Conservation (phyloP, 2,329 filamentous ascomycete species). For the Cercospora berteroae region DNA sequence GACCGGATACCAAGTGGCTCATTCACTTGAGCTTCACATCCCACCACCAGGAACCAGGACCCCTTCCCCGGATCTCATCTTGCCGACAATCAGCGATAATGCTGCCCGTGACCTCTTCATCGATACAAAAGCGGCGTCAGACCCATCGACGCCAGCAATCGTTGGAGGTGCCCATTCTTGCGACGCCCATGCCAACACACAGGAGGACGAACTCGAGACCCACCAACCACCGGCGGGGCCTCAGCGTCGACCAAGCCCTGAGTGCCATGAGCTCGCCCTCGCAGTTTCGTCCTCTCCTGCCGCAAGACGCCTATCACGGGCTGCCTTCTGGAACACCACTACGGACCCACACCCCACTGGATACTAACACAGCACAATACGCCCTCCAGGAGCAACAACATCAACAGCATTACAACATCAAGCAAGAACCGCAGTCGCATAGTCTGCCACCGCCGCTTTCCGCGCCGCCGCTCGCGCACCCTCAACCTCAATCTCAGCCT, state of each 20-base stretch:
- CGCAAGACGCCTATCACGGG: conserved; percentile 41
- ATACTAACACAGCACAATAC: conserved; percentile 46
- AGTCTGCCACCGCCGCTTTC: conserved; percentile 68
- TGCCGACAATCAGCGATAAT: conserved; percentile 45
- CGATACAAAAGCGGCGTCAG: conserved; percentile 70
- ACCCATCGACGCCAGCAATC: conserved; percentile 86
- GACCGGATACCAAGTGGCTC: conserved; percentile 7
- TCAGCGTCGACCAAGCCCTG: conserved; percentile 71
- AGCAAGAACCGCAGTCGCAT: conserved; percentile 87
- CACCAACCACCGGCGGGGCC: conserved; percentile 70
- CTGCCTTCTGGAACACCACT: conserved; percentile 30
- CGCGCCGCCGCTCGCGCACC: conserved; percentile 28
- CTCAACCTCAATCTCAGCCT: conserved; percentile 27
- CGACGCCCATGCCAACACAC: conserved; percentile 58
- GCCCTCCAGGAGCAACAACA: conserved; percentile 22
- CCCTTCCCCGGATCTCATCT: conserved; percentile 12
- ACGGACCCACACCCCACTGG: conserved; percentile 44
- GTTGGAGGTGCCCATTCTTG: conserved; percentile 71
- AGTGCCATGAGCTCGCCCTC: conserved; percentile 26
- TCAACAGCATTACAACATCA: conserved; percentile 60
- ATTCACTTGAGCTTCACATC: conserved; percentile 14
- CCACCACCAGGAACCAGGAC: conserved; percentile 9
- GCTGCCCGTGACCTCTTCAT: conserved; percentile 70
- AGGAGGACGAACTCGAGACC: conserved; percentile 42
- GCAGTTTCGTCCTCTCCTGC: conserved; percentile 54